Conservation (phyloP, 1,284 basidiomycete genomes). For the Neonothopanus nambi region DNA sequence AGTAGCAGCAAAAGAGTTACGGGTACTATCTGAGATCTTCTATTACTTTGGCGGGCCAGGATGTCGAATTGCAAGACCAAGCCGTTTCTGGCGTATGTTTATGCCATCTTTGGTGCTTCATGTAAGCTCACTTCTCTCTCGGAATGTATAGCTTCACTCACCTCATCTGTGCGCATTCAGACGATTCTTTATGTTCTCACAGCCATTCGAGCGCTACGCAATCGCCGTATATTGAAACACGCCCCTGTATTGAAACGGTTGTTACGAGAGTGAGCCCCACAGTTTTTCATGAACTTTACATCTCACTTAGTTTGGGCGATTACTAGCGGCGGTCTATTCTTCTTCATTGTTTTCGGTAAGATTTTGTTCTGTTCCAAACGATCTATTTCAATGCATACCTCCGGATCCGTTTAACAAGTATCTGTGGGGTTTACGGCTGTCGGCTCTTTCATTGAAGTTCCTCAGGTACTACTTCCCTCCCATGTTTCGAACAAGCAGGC, state of each 20-base stretch:
- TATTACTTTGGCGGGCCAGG: constrained; percentile 24
- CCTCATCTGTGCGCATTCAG: constrained; percentile 19
- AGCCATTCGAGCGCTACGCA: constrained; percentile 32
- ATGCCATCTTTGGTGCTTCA: constrained; percentile 37
- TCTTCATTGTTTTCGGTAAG: constrained; percentile 36
- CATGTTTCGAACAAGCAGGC: no score
- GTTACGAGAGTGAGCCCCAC: constrained; percentile 33
- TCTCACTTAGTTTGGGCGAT: not conserved
- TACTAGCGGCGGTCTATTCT: constrained; percentile 36
- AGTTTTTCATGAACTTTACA: not conserved
- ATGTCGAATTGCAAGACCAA: constrained; percentile 33
- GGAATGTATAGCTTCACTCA: not conserved
- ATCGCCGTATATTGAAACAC: constrained; percentile 31
- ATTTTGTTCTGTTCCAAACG: no score
- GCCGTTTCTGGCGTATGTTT: constrained; percentile 34
- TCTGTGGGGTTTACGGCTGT: constrained; percentile 33
- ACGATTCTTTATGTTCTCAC: constrained; percentile 36
- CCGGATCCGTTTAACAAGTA: constrained; percentile 22
- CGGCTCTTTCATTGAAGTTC: constrained; percentile 32
- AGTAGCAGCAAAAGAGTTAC: constrained; percentile 19
- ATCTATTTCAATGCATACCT: no score
- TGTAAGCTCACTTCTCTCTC: constrained; percentile 23
- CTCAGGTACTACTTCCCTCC: constrained; percentile 24
- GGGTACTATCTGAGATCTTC: constrained; percentile 11
- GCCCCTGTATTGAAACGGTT: constrained; percentile 36